Evolutionary conservation across 1,284 basidiomycete species (phyloP).

Genomic region (Apiotrichum sp.): DNA sequence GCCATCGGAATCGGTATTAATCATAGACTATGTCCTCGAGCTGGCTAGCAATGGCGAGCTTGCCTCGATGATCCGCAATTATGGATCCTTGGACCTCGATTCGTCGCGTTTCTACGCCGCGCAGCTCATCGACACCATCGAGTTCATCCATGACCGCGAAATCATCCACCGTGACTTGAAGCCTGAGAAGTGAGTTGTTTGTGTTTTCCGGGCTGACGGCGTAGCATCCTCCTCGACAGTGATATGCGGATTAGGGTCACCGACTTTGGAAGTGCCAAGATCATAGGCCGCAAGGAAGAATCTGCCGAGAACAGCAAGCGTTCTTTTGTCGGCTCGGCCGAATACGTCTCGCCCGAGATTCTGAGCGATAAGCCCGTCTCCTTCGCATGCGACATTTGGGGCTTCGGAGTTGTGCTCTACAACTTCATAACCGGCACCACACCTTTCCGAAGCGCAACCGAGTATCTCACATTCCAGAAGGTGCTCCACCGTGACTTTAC

Average conservation of each 20-base stretch:
- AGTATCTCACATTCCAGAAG: conserved; percentile 56
- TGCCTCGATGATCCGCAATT: conserved; percentile 63
- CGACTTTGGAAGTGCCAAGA: conserved; percentile 94
- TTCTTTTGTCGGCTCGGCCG: conserved; percentile 93
- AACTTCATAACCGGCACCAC: conserved; percentile 53
- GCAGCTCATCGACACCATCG: conserved; percentile 77
- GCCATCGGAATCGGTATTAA: conserved; percentile 3
- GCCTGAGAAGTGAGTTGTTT: conserved; percentile 64
- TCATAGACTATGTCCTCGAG: conserved; percentile 80
- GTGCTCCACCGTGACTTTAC: conserved; percentile 51
- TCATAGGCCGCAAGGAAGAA: conserved; percentile 56
- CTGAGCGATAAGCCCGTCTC: conserved; percentile 60
- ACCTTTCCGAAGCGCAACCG: conserved; percentile 54
- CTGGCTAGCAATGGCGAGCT: conserved; percentile 85
- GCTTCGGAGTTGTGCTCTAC: conserved; percentile 54
- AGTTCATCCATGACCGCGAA: conserved; percentile 80
- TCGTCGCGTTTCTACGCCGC: conserved; percentile 79
- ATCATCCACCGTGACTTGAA: conserved; percentile 89
- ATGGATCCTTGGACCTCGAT: conserved; percentile 71
- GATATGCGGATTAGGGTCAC: conserved; percentile 85
- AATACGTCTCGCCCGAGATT: conserved; percentile 92
- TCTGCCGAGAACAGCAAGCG: conserved; percentile 28
- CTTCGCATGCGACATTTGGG: conserved; percentile 54
- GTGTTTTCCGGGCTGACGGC: neutral
- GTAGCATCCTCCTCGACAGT: conserved; percentile 70